Conservation (phyloP, 2,329 filamentous ascomycete genomes). For the Arthroderma sp. region DNA sequence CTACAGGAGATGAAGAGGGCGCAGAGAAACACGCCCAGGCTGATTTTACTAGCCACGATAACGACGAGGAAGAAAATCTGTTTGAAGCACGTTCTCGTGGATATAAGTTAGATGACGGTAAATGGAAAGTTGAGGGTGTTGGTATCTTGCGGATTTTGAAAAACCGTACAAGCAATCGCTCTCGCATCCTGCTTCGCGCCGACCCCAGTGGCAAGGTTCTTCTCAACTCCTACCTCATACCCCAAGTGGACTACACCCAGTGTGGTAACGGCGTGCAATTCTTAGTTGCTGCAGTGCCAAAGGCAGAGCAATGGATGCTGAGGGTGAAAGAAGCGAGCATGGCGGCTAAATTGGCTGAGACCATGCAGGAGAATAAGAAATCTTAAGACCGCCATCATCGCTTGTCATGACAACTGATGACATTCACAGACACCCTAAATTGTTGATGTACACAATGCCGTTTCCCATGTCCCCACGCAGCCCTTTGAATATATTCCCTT, state of each 20-base stretch:
- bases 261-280: conserved; percentile 34
- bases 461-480: not conserved
- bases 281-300: conserved; percentile 41
- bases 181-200: conserved; percentile 58
- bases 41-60: conserved; percentile 55
- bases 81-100: conserved; percentile 61
- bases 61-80: conserved; percentile 58
- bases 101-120: conserved; percentile 44
- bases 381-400: too few species aligned
- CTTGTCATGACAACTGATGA: too few species aligned
- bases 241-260: conserved; percentile 49
- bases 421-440: too few species aligned
- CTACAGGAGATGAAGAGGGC: conserved; percentile 35
- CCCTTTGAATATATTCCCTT: not conserved
- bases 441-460: too few species aligned
- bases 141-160: conserved; percentile 61
- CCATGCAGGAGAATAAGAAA: conserved; percentile 38
- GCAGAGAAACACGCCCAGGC: conserved; percentile 52
- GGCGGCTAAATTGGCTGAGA: conserved; percentile 37
- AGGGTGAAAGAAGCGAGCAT: conserved; percentile 49
- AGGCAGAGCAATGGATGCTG: conserved; percentile 57
- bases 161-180: conserved; percentile 54
- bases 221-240: conserved; percentile 55
- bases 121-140: conserved; percentile 57
- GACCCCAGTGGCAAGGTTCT: conserved; percentile 62